Conservation (phyloP, 345 rosid genomes). For the Populus nigra region DNA sequence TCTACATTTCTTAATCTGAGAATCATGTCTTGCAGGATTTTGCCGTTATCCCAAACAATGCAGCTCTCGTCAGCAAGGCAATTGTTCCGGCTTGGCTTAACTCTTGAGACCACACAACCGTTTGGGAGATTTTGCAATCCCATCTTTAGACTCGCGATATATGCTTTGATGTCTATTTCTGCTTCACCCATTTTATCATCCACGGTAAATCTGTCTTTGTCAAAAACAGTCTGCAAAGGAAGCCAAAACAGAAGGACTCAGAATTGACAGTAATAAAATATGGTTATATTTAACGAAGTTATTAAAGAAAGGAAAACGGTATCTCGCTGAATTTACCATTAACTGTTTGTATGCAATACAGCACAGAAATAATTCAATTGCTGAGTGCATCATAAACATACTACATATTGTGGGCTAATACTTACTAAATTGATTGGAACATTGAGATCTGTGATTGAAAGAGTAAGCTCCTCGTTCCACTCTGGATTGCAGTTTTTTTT, state of each 20-base stretch:
- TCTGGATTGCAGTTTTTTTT: slow-evolving; percentile 28
- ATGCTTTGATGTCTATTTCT: slow-evolving; percentile 27
- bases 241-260: neutral
- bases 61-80: slow-evolving; percentile 29
- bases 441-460: slow-evolving; percentile 22
- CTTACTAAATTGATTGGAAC: slow-evolving; percentile 29
- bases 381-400: neutral
- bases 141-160: slow-evolving; percentile 25
- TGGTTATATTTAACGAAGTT: neutral
- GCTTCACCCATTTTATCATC: slow-evolving; percentile 40
- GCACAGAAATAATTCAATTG: neutral
- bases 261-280: neutral
- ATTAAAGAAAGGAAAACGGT: neutral
- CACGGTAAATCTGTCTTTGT: slow-evolving; percentile 29
- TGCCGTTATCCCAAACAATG: slow-evolving; percentile 27
- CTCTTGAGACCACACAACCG: slow-evolving; percentile 20
- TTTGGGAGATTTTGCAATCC: slow-evolving; percentile 22
- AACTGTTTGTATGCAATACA: neutral
- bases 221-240: slow-evolving; percentile 24
- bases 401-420: too few species aligned
- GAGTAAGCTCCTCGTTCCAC: slow-evolving; percentile 36
- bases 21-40: slow-evolving; percentile 26
- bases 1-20: slow-evolving; percentile 30
- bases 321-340: neutral
- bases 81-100: slow-evolving; percentile 24